Evolutionary conservation across 768 basidiomycete genomes (phyloP), one percentile per base, ranked within the genome.

Genomic region (Suillus placidus): DNA sequence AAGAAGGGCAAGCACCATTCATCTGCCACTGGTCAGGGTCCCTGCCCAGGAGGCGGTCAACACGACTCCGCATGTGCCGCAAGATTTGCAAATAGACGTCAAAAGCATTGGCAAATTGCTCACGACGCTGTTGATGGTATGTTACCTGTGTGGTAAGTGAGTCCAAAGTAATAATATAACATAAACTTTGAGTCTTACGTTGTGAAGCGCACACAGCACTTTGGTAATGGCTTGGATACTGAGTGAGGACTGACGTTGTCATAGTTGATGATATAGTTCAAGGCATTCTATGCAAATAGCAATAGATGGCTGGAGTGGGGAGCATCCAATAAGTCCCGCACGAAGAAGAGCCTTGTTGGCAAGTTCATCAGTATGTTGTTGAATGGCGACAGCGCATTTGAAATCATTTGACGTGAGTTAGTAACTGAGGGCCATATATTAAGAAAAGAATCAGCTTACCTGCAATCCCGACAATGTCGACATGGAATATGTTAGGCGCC

Each of bases 111-210:
- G 58, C 10, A 26, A 60, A 43, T 60, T 60, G 58, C 6, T 60
- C 58, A 16, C 4, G 20, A 40, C 8, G 5, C 42, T 38, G 23
- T 20, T 9, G 35, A 34, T 32, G 3, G 20, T 60, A 60, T 38
- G 58, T 60, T 18, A 40, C 37, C 58, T 60, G 58, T 60, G 16
- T 23, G 26, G n/a, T 38, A 23, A 60, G 34, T 60, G n/a, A n/a
- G n/a, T n/a, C n/a, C n/a, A n/a, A n/a, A n/a, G n/a, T n/a, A n/a
- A n/a, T n/a, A n/a, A n/a, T n/a, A n/a, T n/a, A n/a, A n/a, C n/a
- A n/a, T n/a, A n/a, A n/a, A n/a, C n/a, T n/a, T n/a, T n/a, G n/a
- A n/a, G n/a, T n/a, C n/a, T n/a, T n/a, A n/a, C n/a, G n/a, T n/a
- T n/a, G n/a, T n/a, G n/a, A n/a, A n/a, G n/a, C n/a, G n/a, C n/a